Conservation (phyloP, 1,284 basidiomycete genomes). For the Testicularia cyperi region DNA sequence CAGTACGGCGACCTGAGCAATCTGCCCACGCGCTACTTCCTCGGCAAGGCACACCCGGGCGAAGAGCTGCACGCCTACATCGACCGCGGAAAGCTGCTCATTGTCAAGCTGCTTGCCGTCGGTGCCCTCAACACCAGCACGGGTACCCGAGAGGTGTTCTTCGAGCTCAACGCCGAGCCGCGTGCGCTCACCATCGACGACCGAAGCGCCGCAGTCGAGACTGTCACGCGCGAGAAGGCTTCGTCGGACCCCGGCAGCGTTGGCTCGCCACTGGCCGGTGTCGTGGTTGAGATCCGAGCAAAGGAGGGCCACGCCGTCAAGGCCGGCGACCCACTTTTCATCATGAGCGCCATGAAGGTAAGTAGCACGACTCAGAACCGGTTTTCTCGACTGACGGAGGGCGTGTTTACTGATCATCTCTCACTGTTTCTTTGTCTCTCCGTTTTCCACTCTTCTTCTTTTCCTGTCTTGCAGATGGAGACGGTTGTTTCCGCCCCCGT, state of each 20-base stretch:
- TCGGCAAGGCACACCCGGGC: slow-evolving; percentile 83
- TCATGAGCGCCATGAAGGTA: slow-evolving; percentile 62
- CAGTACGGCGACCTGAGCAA: slow-evolving; percentile 83
- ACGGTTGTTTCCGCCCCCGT: slow-evolving; percentile 92
- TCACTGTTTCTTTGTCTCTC: too few relatives aligned
- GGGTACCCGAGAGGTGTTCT: slow-evolving; percentile 94
- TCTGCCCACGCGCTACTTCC: slow-evolving; percentile 94
- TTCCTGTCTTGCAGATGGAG: slow-evolving; percentile 71
- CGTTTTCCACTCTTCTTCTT: slow-evolving; percentile 51
- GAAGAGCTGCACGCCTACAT: slow-evolving; percentile 97
- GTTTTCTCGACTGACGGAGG: too few relatives aligned
- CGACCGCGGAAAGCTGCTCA: slow-evolving; percentile 91
- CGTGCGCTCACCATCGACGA: slow-evolving; percentile 73
- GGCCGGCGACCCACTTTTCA: slow-evolving; percentile 88
- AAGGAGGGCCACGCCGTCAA: slow-evolving; percentile 96
- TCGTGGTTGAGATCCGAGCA: slow-evolving; percentile 94
- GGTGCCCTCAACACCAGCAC: slow-evolving; percentile 87
- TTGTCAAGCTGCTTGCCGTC: slow-evolving; percentile 91
- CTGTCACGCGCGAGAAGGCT: slow-evolving; percentile 89
- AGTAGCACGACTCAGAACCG: not conserved
- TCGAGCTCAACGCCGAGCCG: slow-evolving; percentile 68
- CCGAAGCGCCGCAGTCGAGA: slow-evolving; percentile 88
- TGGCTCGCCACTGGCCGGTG: slow-evolving; percentile 79
- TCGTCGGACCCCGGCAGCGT: slow-evolving; percentile 89
- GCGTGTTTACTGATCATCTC: too few relatives aligned